A percentile compares a stretch with the other conserved stretches of the same genome.
Conservation (phyloP, 78 protist species). For the Isochrysis galbana region DNA sequence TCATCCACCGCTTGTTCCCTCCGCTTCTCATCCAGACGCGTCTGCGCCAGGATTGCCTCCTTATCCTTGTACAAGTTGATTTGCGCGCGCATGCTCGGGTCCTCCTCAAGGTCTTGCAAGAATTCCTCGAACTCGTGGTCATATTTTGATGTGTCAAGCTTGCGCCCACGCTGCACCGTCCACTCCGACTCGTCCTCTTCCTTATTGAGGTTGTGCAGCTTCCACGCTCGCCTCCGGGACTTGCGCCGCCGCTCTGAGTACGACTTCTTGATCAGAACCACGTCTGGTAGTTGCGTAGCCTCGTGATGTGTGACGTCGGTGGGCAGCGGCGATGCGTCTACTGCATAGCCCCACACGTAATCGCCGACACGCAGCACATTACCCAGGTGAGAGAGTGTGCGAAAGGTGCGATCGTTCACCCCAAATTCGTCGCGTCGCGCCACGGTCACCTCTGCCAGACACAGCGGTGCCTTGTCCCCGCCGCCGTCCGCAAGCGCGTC, state of each 20-base stretch:
- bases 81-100: not conserved
- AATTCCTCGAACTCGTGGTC: not conserved
- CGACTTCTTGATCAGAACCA: not conserved
- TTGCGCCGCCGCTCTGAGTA: not conserved
- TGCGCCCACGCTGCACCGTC: not conserved
- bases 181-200: not conserved
- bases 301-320: not conserved
- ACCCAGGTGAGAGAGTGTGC: not conserved
- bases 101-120: slow-evolving; percentile 17
- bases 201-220: not conserved
- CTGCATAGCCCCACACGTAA: not conserved
- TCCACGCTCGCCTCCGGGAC: not conserved
- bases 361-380: slow-evolving; percentile 11
- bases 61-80: not conserved
- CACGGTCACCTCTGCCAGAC: slow-evolving; percentile 2
- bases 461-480: not conserved
- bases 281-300: not conserved
- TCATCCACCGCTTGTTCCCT: not conserved
- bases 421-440: slow-evolving; percentile 2
- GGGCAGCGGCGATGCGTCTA: not conserved
- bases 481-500: not conserved
- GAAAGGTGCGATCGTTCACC: not conserved
- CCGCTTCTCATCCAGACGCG: too few species aligned
- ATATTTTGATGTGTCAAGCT: not conserved
- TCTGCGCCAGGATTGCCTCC: not conserved